A percentile compares a stretch with the other conserved stretches of the same genome.
Evolutionary conservation across 2,329 filamentous ascomycete genomes (phyloP).

Genomic region (Chaetomiaceae sp.): DNA sequence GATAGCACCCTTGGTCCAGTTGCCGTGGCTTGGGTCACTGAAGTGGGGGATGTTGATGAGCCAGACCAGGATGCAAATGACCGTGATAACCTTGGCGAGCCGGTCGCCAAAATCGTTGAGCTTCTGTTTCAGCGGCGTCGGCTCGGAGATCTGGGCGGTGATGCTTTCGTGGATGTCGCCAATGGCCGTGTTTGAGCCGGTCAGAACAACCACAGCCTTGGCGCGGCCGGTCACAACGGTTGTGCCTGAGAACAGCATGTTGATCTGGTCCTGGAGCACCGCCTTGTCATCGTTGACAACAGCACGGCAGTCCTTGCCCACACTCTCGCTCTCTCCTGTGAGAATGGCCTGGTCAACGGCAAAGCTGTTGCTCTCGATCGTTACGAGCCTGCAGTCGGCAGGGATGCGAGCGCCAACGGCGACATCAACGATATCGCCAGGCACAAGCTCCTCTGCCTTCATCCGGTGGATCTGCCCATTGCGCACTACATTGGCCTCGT

Average conservation of each 20-base stretch:
- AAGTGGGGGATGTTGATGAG: conserved; percentile 98
- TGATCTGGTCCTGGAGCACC: conserved; percentile 95
- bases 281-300: conserved; percentile 73
- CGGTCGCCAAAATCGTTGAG: conserved; percentile 96
- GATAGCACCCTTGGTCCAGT: conserved; percentile 93
- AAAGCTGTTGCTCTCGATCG: conserved; percentile 96
- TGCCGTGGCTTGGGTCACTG: conserved; percentile 87
- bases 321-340: conserved; percentile 96
- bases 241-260: conserved; percentile 97
- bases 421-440: conserved; percentile 85
- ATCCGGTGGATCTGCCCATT: conserved; percentile 72
- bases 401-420: conserved; percentile 90
- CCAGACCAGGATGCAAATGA: conserved; percentile 96
- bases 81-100: conserved; percentile 95
- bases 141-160: conserved; percentile 93
- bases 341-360: conserved; percentile 94
- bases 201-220: conserved; percentile 83
- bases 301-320: conserved; percentile 70
- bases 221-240: conserved; percentile 94
- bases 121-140: conserved; percentile 96
- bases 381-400: conserved; percentile 84
- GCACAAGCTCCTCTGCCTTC: conserved; percentile 95
- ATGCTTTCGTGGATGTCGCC: conserved; percentile 99
- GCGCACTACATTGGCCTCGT: conserved; percentile 90
- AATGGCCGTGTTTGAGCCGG: conserved; percentile 86